A percentile compares a stretch with the other conserved stretches of the same genome.
These are phyloP conservation scores for Ramaria sp. DNA, from an alignment of 768 basidiomycete species.

Conservation along the genomic window DNA sequence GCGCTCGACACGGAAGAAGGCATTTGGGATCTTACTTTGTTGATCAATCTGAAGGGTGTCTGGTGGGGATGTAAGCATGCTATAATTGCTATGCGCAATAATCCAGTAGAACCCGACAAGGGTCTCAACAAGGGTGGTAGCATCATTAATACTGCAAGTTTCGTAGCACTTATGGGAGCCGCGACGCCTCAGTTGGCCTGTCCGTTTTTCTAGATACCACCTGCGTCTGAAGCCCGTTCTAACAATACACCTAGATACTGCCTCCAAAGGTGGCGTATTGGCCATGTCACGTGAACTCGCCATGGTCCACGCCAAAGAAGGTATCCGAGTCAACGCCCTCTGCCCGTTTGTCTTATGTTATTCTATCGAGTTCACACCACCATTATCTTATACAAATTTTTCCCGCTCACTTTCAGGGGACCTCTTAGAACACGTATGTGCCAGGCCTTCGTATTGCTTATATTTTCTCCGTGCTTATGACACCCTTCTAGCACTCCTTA, in stretches of 20 bases:
- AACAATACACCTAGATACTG: constrained; percentile 12
- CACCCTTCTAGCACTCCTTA: constrained; percentile 62
- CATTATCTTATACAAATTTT: background rate
- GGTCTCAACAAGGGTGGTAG: constrained; percentile 69
- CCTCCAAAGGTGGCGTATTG: constrained; percentile 78
- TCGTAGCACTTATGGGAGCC: constrained; percentile 91
- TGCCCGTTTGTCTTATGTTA: constrained; percentile 63
- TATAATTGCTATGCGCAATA: constrained; percentile 91
- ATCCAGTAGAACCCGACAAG: constrained; percentile 71
- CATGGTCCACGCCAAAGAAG: constrained; percentile 95
- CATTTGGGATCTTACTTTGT: constrained; percentile 92
- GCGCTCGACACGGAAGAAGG: constrained; percentile 94
- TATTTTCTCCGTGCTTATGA: background rate
- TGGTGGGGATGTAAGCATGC: constrained; percentile 99
- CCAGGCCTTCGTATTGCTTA: background rate
- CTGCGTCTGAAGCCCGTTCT: background rate
- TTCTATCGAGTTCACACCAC: background rate
- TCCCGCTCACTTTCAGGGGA: constrained; percentile 40
- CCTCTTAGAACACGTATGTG: constrained; percentile 86
- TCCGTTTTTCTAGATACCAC: constrained; percentile 27
- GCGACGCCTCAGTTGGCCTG: constrained; percentile 98
- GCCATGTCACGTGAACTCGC: constrained; percentile 97
- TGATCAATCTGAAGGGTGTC: constrained; percentile 95
- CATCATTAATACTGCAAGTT: constrained; percentile 97
- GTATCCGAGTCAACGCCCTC: constrained; percentile 90